phyloP scores from a whole-genome alignment of 2,329 filamentous ascomycete species.

The Talaromyces sp. region DNA sequence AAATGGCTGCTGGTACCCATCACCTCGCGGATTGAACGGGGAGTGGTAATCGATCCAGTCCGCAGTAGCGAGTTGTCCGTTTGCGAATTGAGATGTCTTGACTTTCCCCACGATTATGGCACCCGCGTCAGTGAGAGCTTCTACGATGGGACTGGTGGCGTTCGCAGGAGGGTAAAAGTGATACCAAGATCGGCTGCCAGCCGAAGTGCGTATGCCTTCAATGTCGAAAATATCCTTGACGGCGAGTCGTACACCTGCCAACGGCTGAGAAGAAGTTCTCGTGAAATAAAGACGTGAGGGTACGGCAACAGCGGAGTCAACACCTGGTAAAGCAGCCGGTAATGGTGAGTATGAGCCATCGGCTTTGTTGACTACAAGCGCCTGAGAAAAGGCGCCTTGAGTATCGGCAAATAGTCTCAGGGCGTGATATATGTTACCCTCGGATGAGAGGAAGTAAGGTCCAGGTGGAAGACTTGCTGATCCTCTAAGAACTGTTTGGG shows the following conservation, averaged over 20 bases:
- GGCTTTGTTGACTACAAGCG: conserved; percentile 9
- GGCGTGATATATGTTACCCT: conserved; percentile 47
- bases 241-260: conserved; percentile 58
- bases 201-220: conserved; percentile 53
- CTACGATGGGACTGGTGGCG: conserved; percentile 50
- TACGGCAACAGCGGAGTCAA: conserved; percentile 6
- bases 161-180: conserved; percentile 49
- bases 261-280: conserved; percentile 49
- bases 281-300: not conserved
- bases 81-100: conserved; percentile 18
- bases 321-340: conserved; percentile 19
- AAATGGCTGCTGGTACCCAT: conserved; percentile 44
- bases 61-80: conserved; percentile 18
- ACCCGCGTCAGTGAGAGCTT: conserved; percentile 57
- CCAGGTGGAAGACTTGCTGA: conserved; percentile 38
- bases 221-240: conserved; percentile 63
- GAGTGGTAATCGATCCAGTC: conserved; percentile 35
- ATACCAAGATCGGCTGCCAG: conserved; percentile 58
- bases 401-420: conserved; percentile 51
- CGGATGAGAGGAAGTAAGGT: conserved; percentile 49
- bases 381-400: conserved; percentile 31
- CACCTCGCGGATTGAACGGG: conserved; percentile 46
- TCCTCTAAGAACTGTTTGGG: not conserved
- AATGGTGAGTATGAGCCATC: conserved; percentile 21
- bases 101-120: conserved; percentile 45